Base-by-base conservation (phyloP, 2,329 filamentous ascomycete species). In the Diaporthe vaccinii region DNA sequence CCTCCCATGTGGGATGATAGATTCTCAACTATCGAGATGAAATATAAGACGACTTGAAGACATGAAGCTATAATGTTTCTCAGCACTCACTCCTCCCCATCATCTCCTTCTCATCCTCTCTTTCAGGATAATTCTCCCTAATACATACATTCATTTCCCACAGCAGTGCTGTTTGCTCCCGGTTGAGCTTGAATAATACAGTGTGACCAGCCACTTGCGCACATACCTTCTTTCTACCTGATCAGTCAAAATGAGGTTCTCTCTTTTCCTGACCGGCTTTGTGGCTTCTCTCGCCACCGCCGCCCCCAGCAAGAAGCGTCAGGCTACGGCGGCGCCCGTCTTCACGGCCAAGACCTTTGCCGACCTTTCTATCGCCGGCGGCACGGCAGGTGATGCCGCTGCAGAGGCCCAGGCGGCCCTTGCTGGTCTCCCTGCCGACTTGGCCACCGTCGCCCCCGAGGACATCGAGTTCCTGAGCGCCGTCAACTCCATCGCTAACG, bases 401-500 rank as follows among this genome's bases (percentile, higher is more conserved):
- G 74, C 80, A 2, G 79, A 84, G 69, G 84, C 83, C 15, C 74
- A 77, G 31, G 81, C 82, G n/a, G 80, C 81, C 25, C 70, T 81
- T 57, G 77, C 70, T 74, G 61, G 78, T 78, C 67, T 82, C 72
- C 76, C 61, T 17, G 81, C 86, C 68, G 83, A 86, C 76, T 78
- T 82, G 68, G 81, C 79, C 65, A 82, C 79, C 25, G 84, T 88
- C 72, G 83, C 84, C 28, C 78, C 80, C 3, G 81, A 80, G 9
- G 86, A 88, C 76, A 77, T 86, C 17, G 79, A 80, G 17, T 80
- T 85, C 76, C 81, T 88, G 59, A 83, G 84, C 72, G 79, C 80
- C 2, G 85, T 85, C 68, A 85, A 87, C 77, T 80, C 85, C 70
- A 85, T 84, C 39, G 86, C 86, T 59, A 86, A 89, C 76, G 80